Percentiles rank a stretch among this genome's conserved stretches.
phyloP scores from a whole-genome alignment of 495 filamentous ascomycete genomes.

The Aspergillus indologenus region DNA sequence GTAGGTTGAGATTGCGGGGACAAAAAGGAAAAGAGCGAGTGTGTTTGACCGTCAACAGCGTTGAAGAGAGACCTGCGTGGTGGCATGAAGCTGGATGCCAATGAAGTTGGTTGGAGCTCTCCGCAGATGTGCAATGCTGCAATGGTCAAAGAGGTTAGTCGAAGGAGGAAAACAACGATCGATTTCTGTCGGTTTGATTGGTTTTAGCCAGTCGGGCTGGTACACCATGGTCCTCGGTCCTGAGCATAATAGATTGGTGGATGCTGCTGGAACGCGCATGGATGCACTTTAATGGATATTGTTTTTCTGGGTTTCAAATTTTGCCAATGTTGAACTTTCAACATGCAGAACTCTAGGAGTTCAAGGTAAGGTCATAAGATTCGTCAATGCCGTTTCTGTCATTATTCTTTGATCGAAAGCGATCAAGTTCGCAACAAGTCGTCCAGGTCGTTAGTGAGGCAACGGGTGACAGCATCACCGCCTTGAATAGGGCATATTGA shows the following conservation, averaged over 20 bases:
- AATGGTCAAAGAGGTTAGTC: conserved; percentile 3
- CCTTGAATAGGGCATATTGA: conserved; percentile 40
- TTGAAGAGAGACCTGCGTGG: not conserved
- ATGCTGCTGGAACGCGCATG: not conserved
- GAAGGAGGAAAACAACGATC: conserved; percentile 10
- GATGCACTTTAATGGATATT: not conserved
- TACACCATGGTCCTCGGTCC: not conserved
- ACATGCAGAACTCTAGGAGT: not conserved
- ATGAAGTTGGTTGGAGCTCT: not conserved
- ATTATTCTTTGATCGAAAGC: conserved; percentile 22
- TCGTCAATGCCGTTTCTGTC: conserved; percentile 42
- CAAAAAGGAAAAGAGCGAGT: conserved; percentile 17
- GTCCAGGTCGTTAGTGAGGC: conserved; percentile 34
- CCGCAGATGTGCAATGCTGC: conserved; percentile 3
- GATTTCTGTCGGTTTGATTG: conserved; percentile 7
- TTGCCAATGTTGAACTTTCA: not conserved
- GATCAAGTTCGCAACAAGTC: conserved; percentile 25
- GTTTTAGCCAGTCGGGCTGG: not conserved
- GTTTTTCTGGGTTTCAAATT: not conserved
- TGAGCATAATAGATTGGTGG: not conserved
- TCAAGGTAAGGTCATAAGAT: conserved; percentile 31
- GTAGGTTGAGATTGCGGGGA: conserved; percentile 7
- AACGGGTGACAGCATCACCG: conserved; percentile 19
- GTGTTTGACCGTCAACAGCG: not conserved
- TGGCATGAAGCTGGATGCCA: not conserved